Evolutionary conservation across 1,284 basidiomycete genomes (phyloP).

Genomic region (Cutaneotrichosporon curvatum): DNA sequence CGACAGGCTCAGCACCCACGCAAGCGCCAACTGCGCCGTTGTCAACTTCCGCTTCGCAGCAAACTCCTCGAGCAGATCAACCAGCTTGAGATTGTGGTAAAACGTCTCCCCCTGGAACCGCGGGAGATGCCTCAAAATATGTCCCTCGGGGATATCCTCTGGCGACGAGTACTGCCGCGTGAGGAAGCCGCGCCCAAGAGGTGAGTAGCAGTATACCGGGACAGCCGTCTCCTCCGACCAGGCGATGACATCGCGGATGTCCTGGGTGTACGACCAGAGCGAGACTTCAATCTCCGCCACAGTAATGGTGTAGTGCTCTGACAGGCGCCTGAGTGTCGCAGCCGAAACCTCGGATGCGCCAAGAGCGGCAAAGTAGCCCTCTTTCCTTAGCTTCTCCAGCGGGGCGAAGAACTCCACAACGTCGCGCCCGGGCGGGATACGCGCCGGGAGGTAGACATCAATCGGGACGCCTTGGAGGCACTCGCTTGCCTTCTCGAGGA

Average conservation of each 20-base stretch:
- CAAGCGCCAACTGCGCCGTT: conserved; percentile 56
- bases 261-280: conserved; percentile 51
- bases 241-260: conserved; percentile 44
- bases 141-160: conserved; percentile 52
- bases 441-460: conserved; percentile 47
- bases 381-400: conserved; percentile 22
- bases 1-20: conserved; percentile 54
- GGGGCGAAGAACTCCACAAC: conserved; percentile 7
- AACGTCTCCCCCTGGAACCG: conserved; percentile 50
- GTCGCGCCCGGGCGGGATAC: conserved; percentile 7
- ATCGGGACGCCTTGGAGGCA: conserved; percentile 48
- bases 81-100: conserved; percentile 54
- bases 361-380: conserved; percentile 29
- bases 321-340: conserved; percentile 2
- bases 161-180: conserved; percentile 51
- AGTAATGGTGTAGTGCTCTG: conserved; percentile 34
- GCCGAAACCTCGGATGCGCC: conserved; percentile 29
- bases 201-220: conserved; percentile 56
- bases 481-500: conserved; percentile 45
- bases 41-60: conserved; percentile 53
- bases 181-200: conserved; percentile 57
- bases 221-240: conserved; percentile 50
- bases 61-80: conserved; percentile 49
- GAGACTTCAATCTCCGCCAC: conserved; percentile 55
- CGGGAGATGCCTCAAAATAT: conserved; percentile 25